These are phyloP conservation scores for Teratosphaeriaceae sp. DNA, from an alignment of 2,329 filamentous ascomycete genomes.

Conservation along the genomic window DNA sequence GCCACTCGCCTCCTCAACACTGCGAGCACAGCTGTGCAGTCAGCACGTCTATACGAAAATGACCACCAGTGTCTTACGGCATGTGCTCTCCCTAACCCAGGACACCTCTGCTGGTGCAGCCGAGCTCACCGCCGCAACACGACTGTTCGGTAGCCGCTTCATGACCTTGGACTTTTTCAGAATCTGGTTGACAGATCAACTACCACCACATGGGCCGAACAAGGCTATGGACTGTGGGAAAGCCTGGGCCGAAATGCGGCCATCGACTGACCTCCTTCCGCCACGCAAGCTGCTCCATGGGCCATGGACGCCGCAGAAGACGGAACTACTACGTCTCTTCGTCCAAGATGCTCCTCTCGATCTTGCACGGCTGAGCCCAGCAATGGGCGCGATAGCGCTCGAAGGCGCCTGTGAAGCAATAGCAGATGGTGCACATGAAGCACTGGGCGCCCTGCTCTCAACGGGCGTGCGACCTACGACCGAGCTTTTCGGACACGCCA, in stretches of 20 bases:
- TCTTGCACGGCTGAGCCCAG: constrained; percentile 9
- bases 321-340: neutral
- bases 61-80: constrained; percentile 18
- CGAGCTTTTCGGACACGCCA: constrained; percentile 23
- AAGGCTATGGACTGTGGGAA: constrained; percentile 3
- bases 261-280: constrained; percentile 15
- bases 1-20: constrained; percentile 22
- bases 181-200: constrained; percentile 13
- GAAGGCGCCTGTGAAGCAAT: constrained; percentile 25
- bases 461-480: constrained; percentile 20
- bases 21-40: constrained; percentile 25
- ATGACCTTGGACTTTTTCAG: constrained; percentile 29
- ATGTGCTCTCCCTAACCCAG: constrained; percentile 11
- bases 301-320: constrained; percentile 20
- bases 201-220: neutral
- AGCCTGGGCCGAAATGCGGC: constrained; percentile 15
- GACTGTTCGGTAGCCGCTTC: constrained; percentile 28
- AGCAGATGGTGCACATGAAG: constrained; percentile 12
- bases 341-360: neutral
- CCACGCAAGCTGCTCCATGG: constrained; percentile 18
- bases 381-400: constrained; percentile 21
- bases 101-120: constrained; percentile 1
- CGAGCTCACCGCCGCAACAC: constrained; percentile 17
- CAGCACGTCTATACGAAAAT: constrained; percentile 23
- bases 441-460: constrained; percentile 18